These are phyloP conservation scores for Penicillium vulpinum DNA, from an alignment of 2,329 filamentous ascomycete genomes.

Conservation along the genomic window DNA sequence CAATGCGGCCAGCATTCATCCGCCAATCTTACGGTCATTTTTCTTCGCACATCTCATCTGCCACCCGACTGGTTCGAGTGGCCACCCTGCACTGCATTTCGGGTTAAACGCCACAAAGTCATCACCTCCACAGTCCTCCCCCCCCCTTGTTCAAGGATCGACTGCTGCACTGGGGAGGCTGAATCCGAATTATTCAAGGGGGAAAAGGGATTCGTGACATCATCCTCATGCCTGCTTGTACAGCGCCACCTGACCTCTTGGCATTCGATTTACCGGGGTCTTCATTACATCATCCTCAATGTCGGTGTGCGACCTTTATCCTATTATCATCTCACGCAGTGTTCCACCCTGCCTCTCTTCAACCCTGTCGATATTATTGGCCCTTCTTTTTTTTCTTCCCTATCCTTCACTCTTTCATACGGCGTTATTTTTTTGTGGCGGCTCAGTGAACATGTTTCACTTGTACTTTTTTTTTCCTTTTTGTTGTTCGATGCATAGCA, in stretches of 20 bases:
- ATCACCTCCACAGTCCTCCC: conserved; percentile 12
- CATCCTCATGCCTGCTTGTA: conserved; percentile 28
- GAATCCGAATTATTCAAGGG: conserved; percentile 18
- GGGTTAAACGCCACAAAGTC: conserved; percentile 15
- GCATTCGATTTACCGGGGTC: conserved; percentile 13
- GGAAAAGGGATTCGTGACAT: conserved; percentile 29
- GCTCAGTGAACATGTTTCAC: conserved; percentile 21
- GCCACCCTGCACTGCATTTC: conserved; percentile 6
- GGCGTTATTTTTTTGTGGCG: conserved; percentile 19
- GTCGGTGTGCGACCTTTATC: conserved; percentile 13
- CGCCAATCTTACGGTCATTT: conserved; percentile 12
- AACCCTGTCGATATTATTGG: conserved; percentile 19
- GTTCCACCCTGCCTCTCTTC: conserved; percentile 11
- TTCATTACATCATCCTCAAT: conserved; percentile 16
- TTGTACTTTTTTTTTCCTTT: conserved; percentile 23
- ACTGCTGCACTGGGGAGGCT: conserved; percentile 9
- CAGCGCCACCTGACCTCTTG: conserved; percentile 26
- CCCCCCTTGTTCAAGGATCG: conserved; percentile 11
- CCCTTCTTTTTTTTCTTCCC: conserved; percentile 13
- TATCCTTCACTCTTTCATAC: conserved; percentile 8
- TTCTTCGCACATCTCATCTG: conserved; percentile 10
- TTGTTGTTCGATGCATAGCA: conserved; percentile 39
- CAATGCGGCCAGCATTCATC: conserved; percentile 2
- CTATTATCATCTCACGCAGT: conserved; percentile 6
- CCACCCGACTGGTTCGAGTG: conserved; percentile 26